phyloP scores from a whole-genome alignment of 2,329 filamentous ascomycete species.

The Cercospora zeina region DNA sequence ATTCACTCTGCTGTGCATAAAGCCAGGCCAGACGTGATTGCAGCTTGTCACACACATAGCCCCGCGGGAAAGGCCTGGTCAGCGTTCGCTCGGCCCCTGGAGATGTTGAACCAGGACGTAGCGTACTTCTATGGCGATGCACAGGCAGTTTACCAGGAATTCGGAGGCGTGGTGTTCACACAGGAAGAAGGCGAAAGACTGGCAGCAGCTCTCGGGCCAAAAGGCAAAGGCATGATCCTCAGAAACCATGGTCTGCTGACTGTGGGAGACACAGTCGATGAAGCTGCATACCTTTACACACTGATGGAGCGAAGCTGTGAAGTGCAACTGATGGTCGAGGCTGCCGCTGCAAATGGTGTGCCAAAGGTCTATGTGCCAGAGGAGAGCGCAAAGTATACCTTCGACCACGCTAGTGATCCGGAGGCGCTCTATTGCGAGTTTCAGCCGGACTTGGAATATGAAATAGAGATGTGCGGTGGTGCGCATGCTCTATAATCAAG shows the following conservation, averaged over 20 bases:
- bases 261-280: slow-evolving; percentile 70
- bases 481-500: slow-evolving; percentile 28
- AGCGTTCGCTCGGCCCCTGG: slow-evolving; percentile 62
- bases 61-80: slow-evolving; percentile 67
- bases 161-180: slow-evolving; percentile 63
- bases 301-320: slow-evolving; percentile 68
- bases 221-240: slow-evolving; percentile 64
- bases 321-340: slow-evolving; percentile 68
- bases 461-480: slow-evolving; percentile 34
- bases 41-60: slow-evolving; percentile 70
- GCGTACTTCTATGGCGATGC: slow-evolving; percentile 63
- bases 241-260: slow-evolving; percentile 73
- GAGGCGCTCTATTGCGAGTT: slow-evolving; percentile 56
- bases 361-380: slow-evolving; percentile 58
- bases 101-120: slow-evolving; percentile 71
- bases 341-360: slow-evolving; percentile 58
- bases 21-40: slow-evolving; percentile 66
- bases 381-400: slow-evolving; percentile 57
- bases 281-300: slow-evolving; percentile 70
- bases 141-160: slow-evolving; percentile 64
- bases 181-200: slow-evolving; percentile 66
- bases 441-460: slow-evolving; percentile 53
- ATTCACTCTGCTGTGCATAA: slow-evolving; percentile 72
- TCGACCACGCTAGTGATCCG: slow-evolving; percentile 50
- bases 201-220: slow-evolving; percentile 61